phyloP scores from a whole-genome alignment of 768 basidiomycete genomes.

The Amanita molliuscula region DNA sequence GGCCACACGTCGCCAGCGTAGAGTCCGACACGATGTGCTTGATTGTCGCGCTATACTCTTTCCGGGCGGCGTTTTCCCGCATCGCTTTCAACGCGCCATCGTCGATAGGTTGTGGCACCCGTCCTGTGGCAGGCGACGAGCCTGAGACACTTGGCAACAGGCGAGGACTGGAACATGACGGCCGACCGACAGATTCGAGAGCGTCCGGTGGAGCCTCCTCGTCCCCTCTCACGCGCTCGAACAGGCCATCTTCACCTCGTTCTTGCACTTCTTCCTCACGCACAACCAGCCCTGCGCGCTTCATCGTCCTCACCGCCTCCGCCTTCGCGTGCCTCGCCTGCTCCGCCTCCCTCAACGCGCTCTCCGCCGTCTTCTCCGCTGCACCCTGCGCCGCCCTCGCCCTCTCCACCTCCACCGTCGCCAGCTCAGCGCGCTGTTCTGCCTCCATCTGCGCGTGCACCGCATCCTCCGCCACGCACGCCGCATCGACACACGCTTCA shows the following conservation, averaged over 20 bases:
- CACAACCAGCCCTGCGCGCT: not conserved
- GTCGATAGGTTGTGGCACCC: not conserved
- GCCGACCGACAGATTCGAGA: not conserved
- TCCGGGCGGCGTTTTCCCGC: not conserved
- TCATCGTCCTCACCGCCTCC: not conserved
- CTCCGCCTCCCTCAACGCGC: not conserved
- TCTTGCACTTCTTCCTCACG: not conserved
- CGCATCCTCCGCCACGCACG: not conserved
- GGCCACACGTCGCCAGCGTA: constrained; percentile 13
- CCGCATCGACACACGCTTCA: not conserved
- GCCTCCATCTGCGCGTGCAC: not conserved
- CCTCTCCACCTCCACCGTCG: not conserved
- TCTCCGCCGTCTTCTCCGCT: not conserved
- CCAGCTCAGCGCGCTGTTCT: not conserved
- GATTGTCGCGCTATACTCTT: not conserved
- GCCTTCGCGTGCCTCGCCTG: not conserved
- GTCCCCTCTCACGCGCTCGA: too few species aligned
- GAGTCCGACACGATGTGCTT: constrained; percentile 4
- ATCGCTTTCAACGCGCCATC: not conserved
- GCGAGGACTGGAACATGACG: not conserved
- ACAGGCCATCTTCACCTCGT: too few species aligned
- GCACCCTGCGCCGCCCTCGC: not conserved
- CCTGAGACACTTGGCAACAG: too few species aligned
- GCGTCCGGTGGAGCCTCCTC: not conserved
- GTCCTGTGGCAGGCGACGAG: not conserved